These are phyloP conservation scores for Elsinoe perseae DNA, from an alignment of 2,329 filamentous ascomycete species.

Conservation along the genomic window DNA sequence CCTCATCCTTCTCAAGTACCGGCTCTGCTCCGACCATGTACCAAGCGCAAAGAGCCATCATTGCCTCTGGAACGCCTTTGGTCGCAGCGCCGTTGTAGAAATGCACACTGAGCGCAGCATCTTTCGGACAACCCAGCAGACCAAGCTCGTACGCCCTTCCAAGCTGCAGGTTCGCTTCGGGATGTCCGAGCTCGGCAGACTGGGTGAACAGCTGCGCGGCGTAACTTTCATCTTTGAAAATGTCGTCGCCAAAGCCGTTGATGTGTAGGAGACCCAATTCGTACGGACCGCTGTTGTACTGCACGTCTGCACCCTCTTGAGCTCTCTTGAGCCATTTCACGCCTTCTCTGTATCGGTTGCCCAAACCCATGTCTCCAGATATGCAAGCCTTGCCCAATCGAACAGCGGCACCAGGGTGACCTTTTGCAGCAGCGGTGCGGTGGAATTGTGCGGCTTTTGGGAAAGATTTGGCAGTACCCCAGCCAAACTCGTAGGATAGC, in stretches of 20 bases:
- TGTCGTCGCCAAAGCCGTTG: conserved; percentile 85
- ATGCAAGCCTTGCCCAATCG: conserved; percentile 86
- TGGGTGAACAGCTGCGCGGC: conserved; percentile 91
- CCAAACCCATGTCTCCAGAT: conserved; percentile 75
- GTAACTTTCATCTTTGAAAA: conserved; percentile 85
- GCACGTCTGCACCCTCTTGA: conserved; percentile 75
- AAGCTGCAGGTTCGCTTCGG: conserved; percentile 77
- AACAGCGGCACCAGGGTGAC: conserved; percentile 90
- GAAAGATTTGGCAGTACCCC: conserved; percentile 85
- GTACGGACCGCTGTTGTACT: conserved; percentile 90
- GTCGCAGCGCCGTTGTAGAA: conserved; percentile 94
- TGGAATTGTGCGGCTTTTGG: conserved; percentile 92
- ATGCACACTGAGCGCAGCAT: conserved; percentile 89
- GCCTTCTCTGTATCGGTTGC: conserved; percentile 79
- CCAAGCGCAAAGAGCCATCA: conserved; percentile 99
- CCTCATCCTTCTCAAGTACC: conserved; percentile 87
- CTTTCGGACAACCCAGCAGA: conserved; percentile 73
- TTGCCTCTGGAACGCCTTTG: conserved; percentile 71
- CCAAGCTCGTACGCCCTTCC: conserved; percentile 98
- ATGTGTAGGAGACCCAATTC: conserved; percentile 85
- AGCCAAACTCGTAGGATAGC: conserved; percentile 95
- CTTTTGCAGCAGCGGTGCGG: conserved; percentile 80
- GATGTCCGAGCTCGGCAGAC: conserved; percentile 82
- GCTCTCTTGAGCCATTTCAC: conserved; percentile 95
- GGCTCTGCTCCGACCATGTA: conserved; percentile 93